phyloP scores from a whole-genome alignment of 495 filamentous ascomycete genomes.

The Neurospora pannonica region DNA sequence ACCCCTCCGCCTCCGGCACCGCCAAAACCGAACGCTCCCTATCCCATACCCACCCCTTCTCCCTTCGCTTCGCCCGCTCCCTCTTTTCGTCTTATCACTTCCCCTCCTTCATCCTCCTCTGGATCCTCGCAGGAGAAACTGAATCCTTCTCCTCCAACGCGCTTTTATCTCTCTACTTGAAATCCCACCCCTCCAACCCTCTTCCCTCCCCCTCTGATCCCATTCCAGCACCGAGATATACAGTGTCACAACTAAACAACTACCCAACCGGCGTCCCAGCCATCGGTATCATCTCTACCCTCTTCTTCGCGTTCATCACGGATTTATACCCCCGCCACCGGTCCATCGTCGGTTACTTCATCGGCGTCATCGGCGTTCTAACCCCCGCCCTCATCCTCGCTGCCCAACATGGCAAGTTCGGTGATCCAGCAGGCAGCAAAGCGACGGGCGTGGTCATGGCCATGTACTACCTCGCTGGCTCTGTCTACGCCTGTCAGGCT shows the following conservation, averaged over 20 bases:
- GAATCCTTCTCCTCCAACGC: slow-evolving; percentile 44
- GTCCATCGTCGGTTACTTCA: slow-evolving; percentile 46
- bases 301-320: slow-evolving; percentile 48
- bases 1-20: slow-evolving; percentile 15
- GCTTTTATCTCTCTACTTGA: slow-evolving; percentile 36
- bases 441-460: slow-evolving; percentile 28
- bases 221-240: slow-evolving; percentile 14
- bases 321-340: slow-evolving; percentile 41
- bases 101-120: slow-evolving; percentile 35
- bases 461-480: slow-evolving; percentile 47
- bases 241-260: slow-evolving; percentile 39
- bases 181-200: slow-evolving; percentile 17
- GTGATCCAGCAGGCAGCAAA: slow-evolving; percentile 17
- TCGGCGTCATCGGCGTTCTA: slow-evolving; percentile 38
- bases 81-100: slow-evolving; percentile 35
- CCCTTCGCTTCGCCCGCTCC: slow-evolving; percentile 21
- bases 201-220: rapidly evolving
- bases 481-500: slow-evolving; percentile 50
- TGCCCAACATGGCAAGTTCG: slow-evolving; percentile 24
- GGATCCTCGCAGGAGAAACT: slow-evolving; percentile 42
- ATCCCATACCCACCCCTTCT: background rate
- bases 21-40: slow-evolving; percentile 15
- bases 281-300: slow-evolving; percentile 43
- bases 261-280: slow-evolving; percentile 43
- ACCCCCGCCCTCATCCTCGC: slow-evolving; percentile 41